phyloP scores from a whole-genome alignment of 768 basidiomycete species.

The Tricholomella constricta region DNA sequence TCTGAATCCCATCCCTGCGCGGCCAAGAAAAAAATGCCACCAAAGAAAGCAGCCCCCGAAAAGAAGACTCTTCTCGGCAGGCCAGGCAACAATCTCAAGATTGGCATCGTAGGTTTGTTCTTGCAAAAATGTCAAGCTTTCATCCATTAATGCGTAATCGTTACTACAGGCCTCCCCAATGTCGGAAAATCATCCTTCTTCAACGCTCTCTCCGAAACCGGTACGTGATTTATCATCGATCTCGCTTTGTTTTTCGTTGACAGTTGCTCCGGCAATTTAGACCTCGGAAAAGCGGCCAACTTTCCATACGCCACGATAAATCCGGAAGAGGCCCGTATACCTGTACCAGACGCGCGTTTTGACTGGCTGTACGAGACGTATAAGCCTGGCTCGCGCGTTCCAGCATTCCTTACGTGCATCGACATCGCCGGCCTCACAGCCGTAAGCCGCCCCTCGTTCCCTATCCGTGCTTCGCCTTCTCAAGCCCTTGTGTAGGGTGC shows the following conservation, averaged over 20 bases:
- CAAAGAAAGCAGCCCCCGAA: constrained; percentile 79
- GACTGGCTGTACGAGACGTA: constrained; percentile 92
- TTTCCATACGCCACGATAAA: constrained; percentile 96
- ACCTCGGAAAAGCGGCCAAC: constrained; percentile 94
- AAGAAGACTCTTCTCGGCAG: constrained; percentile 89
- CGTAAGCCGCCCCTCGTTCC: constrained; percentile 41
- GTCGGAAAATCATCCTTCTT: constrained; percentile 99
- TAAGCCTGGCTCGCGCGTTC: constrained; percentile 86
- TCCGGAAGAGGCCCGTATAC: constrained; percentile 94
- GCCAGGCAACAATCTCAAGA: constrained; percentile 96
- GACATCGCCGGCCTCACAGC: constrained; percentile 98
- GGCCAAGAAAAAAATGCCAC: constrained; percentile 80
- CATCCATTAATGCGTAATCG: constrained; percentile 19
- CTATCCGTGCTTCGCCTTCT: constrained; percentile 5
- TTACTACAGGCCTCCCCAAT: constrained; percentile 76
- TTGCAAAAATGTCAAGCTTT: constrained; percentile 16
- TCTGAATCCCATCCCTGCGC: constrained; percentile 38
- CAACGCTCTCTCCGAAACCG: constrained; percentile 92
- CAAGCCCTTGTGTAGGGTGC: constrained; percentile 61
- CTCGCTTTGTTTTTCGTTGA: constrained; percentile 8
- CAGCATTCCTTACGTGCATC: constrained; percentile 95
- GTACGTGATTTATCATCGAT: constrained; percentile 41
- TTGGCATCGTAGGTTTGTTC: constrained; percentile 94
- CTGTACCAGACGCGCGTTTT: constrained; percentile 91
- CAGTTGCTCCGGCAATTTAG: constrained; percentile 35